A percentile compares a stretch with the other conserved stretches of the same genome.
phyloP scores from a whole-genome alignment of 352 stramenopile species.

The Pythium insidiosum region DNA sequence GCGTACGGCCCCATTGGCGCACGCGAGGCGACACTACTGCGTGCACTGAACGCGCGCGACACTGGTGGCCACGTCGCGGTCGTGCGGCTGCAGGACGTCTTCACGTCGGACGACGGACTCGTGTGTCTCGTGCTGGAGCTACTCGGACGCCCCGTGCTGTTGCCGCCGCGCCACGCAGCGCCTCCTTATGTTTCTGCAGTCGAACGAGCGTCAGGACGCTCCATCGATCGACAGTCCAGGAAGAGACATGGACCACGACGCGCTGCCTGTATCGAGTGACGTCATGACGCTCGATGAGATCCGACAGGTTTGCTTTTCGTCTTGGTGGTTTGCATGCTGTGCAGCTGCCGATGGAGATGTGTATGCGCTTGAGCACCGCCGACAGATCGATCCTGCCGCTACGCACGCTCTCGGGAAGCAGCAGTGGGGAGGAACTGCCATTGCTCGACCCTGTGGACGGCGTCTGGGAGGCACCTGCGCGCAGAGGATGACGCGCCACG shows the following conservation, averaged over 20 bases:
- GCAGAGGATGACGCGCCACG: too few species aligned
- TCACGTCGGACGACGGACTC: constrained; percentile 38
- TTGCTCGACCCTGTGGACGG: background rate
- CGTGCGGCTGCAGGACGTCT: constrained; percentile 47
- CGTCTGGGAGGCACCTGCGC: constrained; percentile 15
- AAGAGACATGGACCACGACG: too few species aligned
- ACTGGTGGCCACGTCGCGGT: constrained; percentile 28
- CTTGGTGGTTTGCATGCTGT: background rate
- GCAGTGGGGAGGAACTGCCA: background rate
- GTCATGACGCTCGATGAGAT: constrained; percentile 31
- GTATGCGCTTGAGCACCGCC: constrained; percentile 14
- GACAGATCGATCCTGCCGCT: constrained; percentile 27
- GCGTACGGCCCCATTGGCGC: constrained; percentile 47
- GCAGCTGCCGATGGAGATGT: background rate
- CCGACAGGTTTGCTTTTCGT: constrained; percentile 17
- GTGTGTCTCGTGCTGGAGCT: constrained; percentile 69
- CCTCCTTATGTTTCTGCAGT: constrained; percentile 76
- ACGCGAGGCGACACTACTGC: constrained; percentile 41
- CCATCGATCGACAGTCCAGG: too few species aligned
- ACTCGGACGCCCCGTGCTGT: constrained; percentile 37
- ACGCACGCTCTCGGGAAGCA: constrained; percentile 32
- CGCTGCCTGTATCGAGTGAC: too few species aligned
- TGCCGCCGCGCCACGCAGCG: too few species aligned
- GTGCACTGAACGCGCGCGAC: constrained; percentile 28
- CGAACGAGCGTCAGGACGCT: background rate